phyloP scores from a whole-genome alignment of 257 asterid genomes.

The Lycium ferocissimum region DNA sequence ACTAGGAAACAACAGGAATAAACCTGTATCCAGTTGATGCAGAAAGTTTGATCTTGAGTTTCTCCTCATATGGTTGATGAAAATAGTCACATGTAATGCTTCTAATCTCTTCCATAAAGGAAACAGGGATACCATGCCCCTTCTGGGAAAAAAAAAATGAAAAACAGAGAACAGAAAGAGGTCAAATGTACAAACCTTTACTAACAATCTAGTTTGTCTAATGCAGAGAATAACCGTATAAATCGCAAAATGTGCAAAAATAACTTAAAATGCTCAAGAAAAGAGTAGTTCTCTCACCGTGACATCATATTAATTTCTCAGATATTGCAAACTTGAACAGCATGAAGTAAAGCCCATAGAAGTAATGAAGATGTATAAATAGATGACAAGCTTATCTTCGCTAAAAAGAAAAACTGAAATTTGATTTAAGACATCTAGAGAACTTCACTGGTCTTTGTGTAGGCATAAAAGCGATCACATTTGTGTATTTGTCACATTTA shows the following conservation, averaged over 20 bases:
- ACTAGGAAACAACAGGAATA: background rate
- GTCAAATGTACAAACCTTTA: background rate
- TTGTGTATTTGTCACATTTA: too few species aligned
- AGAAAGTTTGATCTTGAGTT: slow-evolving; percentile 77
- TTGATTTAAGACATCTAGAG: too few species aligned
- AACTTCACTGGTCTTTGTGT: too few species aligned
- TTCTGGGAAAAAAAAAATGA: slow-evolving; percentile 44
- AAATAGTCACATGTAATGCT: slow-evolving; percentile 58
- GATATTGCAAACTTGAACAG: too few species aligned
- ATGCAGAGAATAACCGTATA: background rate
- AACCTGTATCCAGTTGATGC: slow-evolving; percentile 86
- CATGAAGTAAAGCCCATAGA: too few species aligned
- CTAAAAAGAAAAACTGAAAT: too few species aligned
- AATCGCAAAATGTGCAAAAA: background rate
- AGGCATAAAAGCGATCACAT: too few species aligned
- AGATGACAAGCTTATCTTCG: too few species aligned
- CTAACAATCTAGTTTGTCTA: background rate
- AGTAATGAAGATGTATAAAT: too few species aligned
- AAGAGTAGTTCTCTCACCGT: background rate
- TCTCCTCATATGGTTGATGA: slow-evolving; percentile 75
- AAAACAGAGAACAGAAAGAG: slow-evolving; percentile 5
- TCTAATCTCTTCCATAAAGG: slow-evolving; percentile 66
- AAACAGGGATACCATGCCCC: slow-evolving; percentile 82
- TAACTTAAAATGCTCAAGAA: background rate
- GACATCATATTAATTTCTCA: background rate